Evolutionary conservation across 2,329 filamentous ascomycete genomes (phyloP), one percentile per base, ranked within the genome.

Genomic region (Blastomyces silverae): DNA sequence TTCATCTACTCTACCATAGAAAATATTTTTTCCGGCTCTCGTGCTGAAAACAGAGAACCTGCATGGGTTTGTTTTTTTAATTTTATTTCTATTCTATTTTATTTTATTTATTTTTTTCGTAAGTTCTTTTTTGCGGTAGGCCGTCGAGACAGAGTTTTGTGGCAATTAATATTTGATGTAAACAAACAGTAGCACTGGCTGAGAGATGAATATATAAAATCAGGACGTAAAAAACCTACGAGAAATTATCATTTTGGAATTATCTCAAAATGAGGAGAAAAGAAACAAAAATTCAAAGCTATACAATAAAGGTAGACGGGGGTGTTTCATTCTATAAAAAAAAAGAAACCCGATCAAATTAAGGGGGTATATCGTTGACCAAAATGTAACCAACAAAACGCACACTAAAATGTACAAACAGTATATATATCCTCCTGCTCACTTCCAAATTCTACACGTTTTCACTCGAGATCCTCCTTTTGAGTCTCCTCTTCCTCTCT

Each of bases 381-480:
- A 56, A 56, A 34, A 46, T 6, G 17, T 39, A 22, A 22, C 22
- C 46, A 8, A 50, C 46, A 50, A 50, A 50, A 28, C 22, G n/a
- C 10, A 22, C 20, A 28, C n/a, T 13, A 25, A 53, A 25, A 37
- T 3, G 13, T 28, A 34, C 17, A 34, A 34, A 37, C 31, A 61
- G 7, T 22, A 13, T 11, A 61, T 34, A 1, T 44, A 22, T 15
- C 11, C 17, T 15, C 11, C 17, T 4, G 3, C 25, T 20, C 2
- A 34, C 17, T 48, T 50, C 17, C 42, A 48, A 60, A 61, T 61
- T 3, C 25, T 48, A 61, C 59, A 61, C 42, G 13, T 42, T 39
- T 22, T 61, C 59, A 50, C 42, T 61, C 17, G 42, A 44, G 20
- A 61, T 37, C 25, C 42, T 50, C 25, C 44, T 61, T 28, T 61